Percentiles rank a stretch among this genome's conserved stretches.
Conservation (phyloP, 2,329 filamentous ascomycete genomes). For the Penicillium nordicum region DNA sequence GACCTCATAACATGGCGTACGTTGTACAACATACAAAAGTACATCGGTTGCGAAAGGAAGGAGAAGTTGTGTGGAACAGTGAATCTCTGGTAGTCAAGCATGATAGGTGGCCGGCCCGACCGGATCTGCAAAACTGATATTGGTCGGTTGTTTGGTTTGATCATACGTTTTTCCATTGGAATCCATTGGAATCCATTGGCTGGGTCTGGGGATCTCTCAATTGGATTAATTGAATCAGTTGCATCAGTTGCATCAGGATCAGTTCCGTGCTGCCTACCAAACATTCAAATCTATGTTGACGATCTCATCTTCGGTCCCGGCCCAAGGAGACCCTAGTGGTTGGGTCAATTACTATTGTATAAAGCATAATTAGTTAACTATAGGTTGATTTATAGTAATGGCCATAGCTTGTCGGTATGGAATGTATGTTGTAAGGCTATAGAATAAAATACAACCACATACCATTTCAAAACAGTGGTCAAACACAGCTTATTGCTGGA, state of each 20-base stretch:
- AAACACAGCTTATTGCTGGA: conserved; percentile 18
- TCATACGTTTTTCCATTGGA: neutral
- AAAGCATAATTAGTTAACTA: neutral
- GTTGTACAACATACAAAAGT: neutral
- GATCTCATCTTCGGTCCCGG: neutral
- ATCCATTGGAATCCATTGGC: neutral
- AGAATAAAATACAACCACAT: neutral
- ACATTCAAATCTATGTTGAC: neutral
- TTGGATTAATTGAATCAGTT: neutral
- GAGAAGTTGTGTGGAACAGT: neutral
- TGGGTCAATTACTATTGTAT: neutral
- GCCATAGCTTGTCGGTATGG: neutral
- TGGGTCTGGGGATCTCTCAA: neutral
- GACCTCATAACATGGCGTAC: neutral
- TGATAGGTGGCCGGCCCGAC: neutral
- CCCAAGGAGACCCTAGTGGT: neutral
- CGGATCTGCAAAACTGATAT: neutral
- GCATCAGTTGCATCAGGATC: neutral
- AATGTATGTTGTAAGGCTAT: neutral
- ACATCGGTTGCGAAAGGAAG: neutral
- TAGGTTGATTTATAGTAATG: too few relatives aligned
- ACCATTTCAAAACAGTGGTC: neutral
- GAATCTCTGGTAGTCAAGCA: too few relatives aligned
- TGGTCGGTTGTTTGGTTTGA: neutral
- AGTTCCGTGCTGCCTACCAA: neutral